phyloP scores from a whole-genome alignment of 257 asterid species.

The Solanum pimpinellifolium region DNA sequence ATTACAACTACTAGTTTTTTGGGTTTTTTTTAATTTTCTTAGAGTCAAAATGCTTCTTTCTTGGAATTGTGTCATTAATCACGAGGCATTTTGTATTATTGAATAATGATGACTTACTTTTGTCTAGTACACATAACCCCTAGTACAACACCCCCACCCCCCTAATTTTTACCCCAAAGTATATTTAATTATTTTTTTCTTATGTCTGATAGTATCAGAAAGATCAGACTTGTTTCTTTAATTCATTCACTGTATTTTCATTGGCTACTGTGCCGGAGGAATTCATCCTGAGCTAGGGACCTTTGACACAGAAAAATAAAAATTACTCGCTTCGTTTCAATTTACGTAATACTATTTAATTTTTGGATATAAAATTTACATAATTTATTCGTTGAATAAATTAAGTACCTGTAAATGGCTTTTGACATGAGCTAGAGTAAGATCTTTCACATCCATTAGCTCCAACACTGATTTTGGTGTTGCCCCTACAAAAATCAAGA shows the following conservation, averaged over 20 bases:
- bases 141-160: no score
- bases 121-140: conserved; percentile 19
- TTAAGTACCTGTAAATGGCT: conserved; percentile 82
- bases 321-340: fast-evolving
- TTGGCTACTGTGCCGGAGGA: conserved; percentile 92
- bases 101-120: conserved; percentile 80
- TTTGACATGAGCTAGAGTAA: conserved; percentile 81
- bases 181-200: not conserved
- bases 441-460: conserved; percentile 94
- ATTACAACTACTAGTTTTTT: not conserved
- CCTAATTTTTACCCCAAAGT: not conserved
- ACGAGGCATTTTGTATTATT: conserved; percentile 52
- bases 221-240: conserved; percentile 36
- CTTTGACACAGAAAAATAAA: not conserved
- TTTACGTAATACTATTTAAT: fast-evolving
- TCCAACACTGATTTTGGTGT: conserved; percentile 94
- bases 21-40: not conserved
- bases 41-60: conserved; percentile 1
- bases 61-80: conserved; percentile 30
- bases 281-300: conserved; percentile 1
- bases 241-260: conserved; percentile 49
- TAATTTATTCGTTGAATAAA: not conserved
- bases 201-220: conserved; percentile 12
- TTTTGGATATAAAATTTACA: not conserved
- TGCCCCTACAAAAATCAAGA: conserved; percentile 46